Conservation (phyloP, 2,329 filamentous ascomycete species). For the Myriosclerotinia curreyana region DNA sequence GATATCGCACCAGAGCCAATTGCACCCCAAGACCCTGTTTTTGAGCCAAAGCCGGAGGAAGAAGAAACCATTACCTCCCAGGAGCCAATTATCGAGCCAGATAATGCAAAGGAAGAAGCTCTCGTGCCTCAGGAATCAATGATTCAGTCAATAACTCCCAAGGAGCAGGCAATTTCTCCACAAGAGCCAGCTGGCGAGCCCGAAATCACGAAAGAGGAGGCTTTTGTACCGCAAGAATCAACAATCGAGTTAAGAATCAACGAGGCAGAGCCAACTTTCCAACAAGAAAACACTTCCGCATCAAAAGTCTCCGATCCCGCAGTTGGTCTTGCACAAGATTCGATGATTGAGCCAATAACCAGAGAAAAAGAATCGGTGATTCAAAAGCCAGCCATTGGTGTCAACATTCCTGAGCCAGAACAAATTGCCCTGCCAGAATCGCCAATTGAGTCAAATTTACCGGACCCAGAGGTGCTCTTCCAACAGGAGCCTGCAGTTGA, state of each 20-base stretch:
- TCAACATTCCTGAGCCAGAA: constrained; percentile 4
- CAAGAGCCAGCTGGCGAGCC: background rate
- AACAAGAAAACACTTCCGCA: background rate
- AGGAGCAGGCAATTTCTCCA: background rate
- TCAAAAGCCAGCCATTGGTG: background rate
- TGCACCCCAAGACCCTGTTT: background rate
- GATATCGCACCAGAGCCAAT: background rate
- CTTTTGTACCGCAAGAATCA: constrained; percentile 8
- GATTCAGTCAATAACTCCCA: background rate
- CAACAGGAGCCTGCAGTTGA: background rate
- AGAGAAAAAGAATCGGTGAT: background rate
- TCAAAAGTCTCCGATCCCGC: background rate
- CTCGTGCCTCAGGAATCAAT: background rate
- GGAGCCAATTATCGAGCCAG: constrained; percentile 3
- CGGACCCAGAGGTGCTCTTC: background rate
- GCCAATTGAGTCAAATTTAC: background rate
- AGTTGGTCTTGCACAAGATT: constrained; percentile 1
- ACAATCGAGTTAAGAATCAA: background rate
- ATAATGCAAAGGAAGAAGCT: background rate
- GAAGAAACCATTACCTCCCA: background rate
- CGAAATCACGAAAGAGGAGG: background rate
- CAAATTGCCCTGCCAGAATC: constrained; percentile 15
- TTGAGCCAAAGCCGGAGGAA: background rate
- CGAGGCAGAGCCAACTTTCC: background rate
- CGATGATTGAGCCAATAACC: background rate